Percentiles rank a stretch among this genome's conserved stretches.
phyloP scores from a whole-genome alignment of 2,329 filamentous ascomycete species.

The Madurella fahalii region DNA sequence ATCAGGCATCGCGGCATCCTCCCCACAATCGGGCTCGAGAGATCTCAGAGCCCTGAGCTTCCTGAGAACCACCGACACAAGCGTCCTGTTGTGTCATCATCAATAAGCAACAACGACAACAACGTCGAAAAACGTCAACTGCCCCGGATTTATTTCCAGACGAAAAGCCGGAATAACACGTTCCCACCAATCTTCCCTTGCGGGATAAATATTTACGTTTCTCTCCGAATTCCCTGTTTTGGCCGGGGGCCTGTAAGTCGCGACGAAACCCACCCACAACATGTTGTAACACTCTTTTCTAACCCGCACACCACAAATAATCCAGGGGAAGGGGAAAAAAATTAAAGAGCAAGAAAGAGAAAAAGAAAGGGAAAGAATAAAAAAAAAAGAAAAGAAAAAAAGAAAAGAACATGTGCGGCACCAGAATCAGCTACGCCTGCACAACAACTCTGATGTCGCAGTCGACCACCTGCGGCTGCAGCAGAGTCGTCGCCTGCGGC shows the following conservation, averaged over 20 bases:
- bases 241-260: too few relatives aligned
- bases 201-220: too few relatives aligned
- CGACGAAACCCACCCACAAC: too few relatives aligned
- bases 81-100: too few relatives aligned
- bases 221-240: too few relatives aligned
- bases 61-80: background rate
- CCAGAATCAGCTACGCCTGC: conserved; percentile 26
- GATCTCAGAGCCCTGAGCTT: background rate
- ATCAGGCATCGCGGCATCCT: background rate
- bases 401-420: conserved; percentile 22
- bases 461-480: conserved; percentile 23
- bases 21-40: background rate
- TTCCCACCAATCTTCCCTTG: too few relatives aligned
- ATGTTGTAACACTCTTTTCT: background rate
- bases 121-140: too few relatives aligned
- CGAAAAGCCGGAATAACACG: too few relatives aligned
- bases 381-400: background rate
- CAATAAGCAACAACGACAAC: too few relatives aligned
- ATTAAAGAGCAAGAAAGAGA: background rate
- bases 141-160: too few relatives aligned
- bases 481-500: conserved; percentile 22
- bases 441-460: conserved; percentile 23
- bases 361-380: background rate
- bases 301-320: background rate
- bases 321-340: background rate